Evolutionary conservation across 1,284 basidiomycete genomes (phyloP), one percentile per base, ranked within the genome.

Genomic region (Rhodotorula sp.): DNA sequence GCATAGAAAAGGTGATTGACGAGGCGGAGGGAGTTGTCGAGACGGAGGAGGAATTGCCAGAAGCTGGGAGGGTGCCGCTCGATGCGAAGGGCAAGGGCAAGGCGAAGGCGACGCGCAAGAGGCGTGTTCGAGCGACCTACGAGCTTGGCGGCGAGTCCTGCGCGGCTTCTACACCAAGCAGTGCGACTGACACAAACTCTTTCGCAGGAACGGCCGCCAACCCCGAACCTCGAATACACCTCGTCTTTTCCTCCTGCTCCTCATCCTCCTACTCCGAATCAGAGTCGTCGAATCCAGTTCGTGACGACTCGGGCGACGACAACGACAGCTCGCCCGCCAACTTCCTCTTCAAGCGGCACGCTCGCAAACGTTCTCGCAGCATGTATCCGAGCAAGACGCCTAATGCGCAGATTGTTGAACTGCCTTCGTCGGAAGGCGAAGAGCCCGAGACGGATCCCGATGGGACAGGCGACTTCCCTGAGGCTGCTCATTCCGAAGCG

Each of bases 81-180:
- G 55, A 61, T 16, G 60, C 44, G n/a, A 65, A 62, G 53, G 50
- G 28, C 22, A 65, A 44, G 66, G 77, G 50, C 75, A 79, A 78
- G 71, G 78, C 34, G 62, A 80, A 71, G 73, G 77, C 58, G 72
- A 76, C 28, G 62, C 64, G 72, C 22, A 79, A 78, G 26, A 64
- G 80, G 28, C 67, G 79, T 24, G 80, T 79, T 13, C 72, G 78
- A 56, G 81, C 81, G 4, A 79, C 80, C 57, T 81, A 81, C 68
- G 79, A 82, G 68, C 73, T 82, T 1, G 79, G 76, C 26, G 80
- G 77, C 76, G 20, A 37, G 74, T 50, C 10, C 24, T 4, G 46
- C 11, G 5, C 58, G 44, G 24, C 30, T 46, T 34, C 47, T 34
- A 3, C 16, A 2, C 26, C 28, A 22, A 16, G 26, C 26, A 37